These are phyloP conservation scores for Endothia cerciana DNA, from an alignment of 2,329 filamentous ascomycete species.

Conservation along the genomic window DNA sequence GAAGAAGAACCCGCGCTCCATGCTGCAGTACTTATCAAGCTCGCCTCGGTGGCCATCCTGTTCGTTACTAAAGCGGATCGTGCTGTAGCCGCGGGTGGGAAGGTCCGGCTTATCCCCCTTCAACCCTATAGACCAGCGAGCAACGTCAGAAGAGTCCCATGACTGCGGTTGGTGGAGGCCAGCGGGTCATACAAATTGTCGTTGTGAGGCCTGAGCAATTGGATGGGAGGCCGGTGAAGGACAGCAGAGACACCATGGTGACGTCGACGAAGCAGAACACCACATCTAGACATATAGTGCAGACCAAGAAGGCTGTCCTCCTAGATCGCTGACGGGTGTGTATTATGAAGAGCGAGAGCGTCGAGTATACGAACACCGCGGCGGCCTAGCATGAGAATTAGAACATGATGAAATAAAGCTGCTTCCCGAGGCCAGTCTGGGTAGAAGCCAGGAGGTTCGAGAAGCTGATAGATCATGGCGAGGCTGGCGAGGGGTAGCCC, in stretches of 20 bases:
- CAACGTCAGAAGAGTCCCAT: conserved; percentile 1
- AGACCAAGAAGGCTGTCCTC: conserved; percentile 34
- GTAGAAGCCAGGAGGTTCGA: neutral
- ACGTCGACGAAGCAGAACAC: conserved; percentile 38
- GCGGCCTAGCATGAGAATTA: conserved; percentile 33
- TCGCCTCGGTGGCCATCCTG: conserved; percentile 32
- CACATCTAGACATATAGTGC: conserved; percentile 39
- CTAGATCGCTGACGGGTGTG: conserved; percentile 36
- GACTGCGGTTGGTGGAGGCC: neutral
- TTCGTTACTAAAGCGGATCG: conserved; percentile 39
- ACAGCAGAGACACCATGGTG: conserved; percentile 40
- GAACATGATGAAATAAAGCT: neutral
- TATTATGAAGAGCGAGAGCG: conserved; percentile 38
- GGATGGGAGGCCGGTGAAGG: conserved; percentile 39
- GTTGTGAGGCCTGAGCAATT: conserved; percentile 41
- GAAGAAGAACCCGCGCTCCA: conserved; percentile 41
- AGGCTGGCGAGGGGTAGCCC: neutral
- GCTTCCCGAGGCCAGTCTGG: conserved; percentile 21
- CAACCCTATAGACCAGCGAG: neutral
- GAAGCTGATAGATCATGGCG: neutral
- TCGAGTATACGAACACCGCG: conserved; percentile 38
- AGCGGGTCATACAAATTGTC: conserved; percentile 12
- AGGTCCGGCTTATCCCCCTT: neutral
- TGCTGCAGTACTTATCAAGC: conserved; percentile 37
- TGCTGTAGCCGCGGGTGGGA: conserved; percentile 32